A percentile compares a stretch with the other conserved stretches of the same genome.
Evolutionary conservation across 2,329 filamentous ascomycete genomes (phyloP).

Genomic region (Calonectria fujianensis): DNA sequence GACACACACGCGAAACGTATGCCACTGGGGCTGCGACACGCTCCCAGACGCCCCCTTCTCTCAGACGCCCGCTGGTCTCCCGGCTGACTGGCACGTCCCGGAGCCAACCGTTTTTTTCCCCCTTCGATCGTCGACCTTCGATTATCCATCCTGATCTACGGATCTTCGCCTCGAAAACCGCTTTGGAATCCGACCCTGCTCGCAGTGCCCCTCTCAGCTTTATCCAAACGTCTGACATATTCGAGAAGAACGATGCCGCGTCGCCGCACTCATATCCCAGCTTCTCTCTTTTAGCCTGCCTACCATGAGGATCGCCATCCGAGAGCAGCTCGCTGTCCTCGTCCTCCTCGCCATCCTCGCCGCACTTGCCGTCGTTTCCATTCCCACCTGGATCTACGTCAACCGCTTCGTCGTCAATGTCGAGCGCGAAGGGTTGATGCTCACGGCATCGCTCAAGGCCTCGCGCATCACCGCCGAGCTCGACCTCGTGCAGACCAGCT

Average conservation of each 20-base stretch:
- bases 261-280: slow-evolving; percentile 47
- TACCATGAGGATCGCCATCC: slow-evolving; percentile 88
- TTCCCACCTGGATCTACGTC: slow-evolving; percentile 82
- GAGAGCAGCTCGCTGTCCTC: slow-evolving; percentile 88
- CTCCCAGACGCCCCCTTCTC: slow-evolving; percentile 26
- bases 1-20: slow-evolving; percentile 6
- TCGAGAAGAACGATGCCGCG: slow-evolving; percentile 54
- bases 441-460: slow-evolving; percentile 91
- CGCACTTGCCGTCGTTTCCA: slow-evolving; percentile 84
- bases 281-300: slow-evolving; percentile 52
- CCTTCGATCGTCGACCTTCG: not conserved
- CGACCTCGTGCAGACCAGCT: slow-evolving; percentile 85
- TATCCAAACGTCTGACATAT: slow-evolving; percentile 38
- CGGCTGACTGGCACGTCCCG: slow-evolving; percentile 12
- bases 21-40: slow-evolving; percentile 17
- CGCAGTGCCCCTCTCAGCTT: slow-evolving; percentile 23
- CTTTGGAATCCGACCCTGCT: slow-evolving; percentile 22
- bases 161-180: slow-evolving; percentile 10
- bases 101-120: slow-evolving; percentile 2
- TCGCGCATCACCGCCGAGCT: slow-evolving; percentile 87
- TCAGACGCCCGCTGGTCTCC: slow-evolving; percentile 7
- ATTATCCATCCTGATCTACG: slow-evolving; percentile 14
- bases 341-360: slow-evolving; percentile 85
- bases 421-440: slow-evolving; percentile 77
- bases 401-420: slow-evolving; percentile 72